Evolutionary conservation across 2,329 filamentous ascomycete genomes (phyloP).

Genomic region (Colletotrichum cordylinicola): DNA sequence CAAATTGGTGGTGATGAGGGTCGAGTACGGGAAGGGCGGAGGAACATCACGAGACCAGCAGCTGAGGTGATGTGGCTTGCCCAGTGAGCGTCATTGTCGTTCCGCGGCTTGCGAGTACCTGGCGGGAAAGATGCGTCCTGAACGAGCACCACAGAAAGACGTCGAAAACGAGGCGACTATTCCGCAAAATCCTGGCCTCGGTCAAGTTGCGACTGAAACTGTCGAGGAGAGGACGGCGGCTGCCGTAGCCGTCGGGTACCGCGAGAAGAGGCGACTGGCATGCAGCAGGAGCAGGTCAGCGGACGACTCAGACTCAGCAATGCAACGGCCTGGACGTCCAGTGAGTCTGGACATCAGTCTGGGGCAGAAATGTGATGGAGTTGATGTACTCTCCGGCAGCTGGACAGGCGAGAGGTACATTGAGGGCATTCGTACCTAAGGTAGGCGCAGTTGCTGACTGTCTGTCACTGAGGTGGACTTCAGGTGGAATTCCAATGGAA

Average conservation of each 20-base stretch:
- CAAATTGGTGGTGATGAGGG: not conserved
- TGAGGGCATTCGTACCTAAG: not conserved
- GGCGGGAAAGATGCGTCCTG: not conserved
- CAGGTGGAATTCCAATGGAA: not conserved
- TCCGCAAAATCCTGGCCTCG: not conserved
- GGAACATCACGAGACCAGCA: not conserved
- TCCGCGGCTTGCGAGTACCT: not conserved
- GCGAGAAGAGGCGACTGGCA: not conserved
- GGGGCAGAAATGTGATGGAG: too few relatives aligned
- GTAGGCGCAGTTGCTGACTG: not conserved
- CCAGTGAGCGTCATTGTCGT: not conserved
- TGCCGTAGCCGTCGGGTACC: not conserved
- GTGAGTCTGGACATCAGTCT: not conserved
- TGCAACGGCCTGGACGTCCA: not conserved
- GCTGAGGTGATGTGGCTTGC: not conserved
- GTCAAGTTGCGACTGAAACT: conserved; percentile 4
- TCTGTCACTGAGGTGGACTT: not conserved
- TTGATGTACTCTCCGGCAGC: not conserved
- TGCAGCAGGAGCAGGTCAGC: not conserved
- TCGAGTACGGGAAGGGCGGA: not conserved
- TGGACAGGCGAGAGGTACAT: not conserved
- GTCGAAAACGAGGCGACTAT: not conserved
- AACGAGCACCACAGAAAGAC: not conserved
- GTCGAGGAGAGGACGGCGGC: not conserved
- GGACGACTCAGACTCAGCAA: not conserved